phyloP scores from a whole-genome alignment of 495 filamentous ascomycete species.

The Cladorrhinum samala region DNA sequence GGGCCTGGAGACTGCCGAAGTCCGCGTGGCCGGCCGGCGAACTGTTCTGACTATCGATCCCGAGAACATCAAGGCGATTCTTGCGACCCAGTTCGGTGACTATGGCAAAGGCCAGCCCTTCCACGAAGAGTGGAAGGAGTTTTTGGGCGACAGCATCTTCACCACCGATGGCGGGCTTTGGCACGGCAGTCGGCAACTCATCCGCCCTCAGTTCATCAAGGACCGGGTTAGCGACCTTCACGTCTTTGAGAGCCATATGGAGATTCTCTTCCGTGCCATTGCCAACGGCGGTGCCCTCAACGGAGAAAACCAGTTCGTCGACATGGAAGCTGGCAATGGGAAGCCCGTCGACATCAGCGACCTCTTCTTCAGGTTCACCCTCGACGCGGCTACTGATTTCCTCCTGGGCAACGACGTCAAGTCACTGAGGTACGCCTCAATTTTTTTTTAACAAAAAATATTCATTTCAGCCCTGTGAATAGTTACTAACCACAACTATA shows the following conservation, averaged over 20 bases:
- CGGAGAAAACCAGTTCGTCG: slow-evolving; percentile 36
- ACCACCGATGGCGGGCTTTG: slow-evolving; percentile 67
- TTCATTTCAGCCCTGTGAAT: neutral
- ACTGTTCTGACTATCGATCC: slow-evolving; percentile 64
- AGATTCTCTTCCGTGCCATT: slow-evolving; percentile 55
- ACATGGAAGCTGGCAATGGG: slow-evolving; percentile 40
- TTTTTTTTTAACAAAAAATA: slow-evolving; percentile 17
- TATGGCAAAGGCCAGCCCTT: slow-evolving; percentile 68
- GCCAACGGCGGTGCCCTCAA: slow-evolving; percentile 48
- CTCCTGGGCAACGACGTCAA: slow-evolving; percentile 71
- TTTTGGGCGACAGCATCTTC: slow-evolving; percentile 77
- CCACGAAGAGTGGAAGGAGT: slow-evolving; percentile 63
- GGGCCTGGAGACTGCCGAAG: slow-evolving; percentile 52
- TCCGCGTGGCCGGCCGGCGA: slow-evolving; percentile 48
- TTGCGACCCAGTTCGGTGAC: slow-evolving; percentile 70
- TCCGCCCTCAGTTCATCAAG: slow-evolving; percentile 77
- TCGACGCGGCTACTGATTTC: slow-evolving; percentile 82
- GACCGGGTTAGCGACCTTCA: slow-evolving; percentile 76
- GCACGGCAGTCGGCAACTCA: slow-evolving; percentile 68
- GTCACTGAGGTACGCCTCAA: slow-evolving; percentile 50
- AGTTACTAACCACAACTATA: too few species aligned
- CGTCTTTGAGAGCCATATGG: slow-evolving; percentile 70
- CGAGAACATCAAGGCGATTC: slow-evolving; percentile 79
- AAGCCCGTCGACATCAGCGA: slow-evolving; percentile 59
- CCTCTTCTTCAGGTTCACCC: slow-evolving; percentile 72